These are phyloP conservation scores for Platismatia glauca DNA, from an alignment of 495 filamentous ascomycete species.

Conservation along the genomic window DNA sequence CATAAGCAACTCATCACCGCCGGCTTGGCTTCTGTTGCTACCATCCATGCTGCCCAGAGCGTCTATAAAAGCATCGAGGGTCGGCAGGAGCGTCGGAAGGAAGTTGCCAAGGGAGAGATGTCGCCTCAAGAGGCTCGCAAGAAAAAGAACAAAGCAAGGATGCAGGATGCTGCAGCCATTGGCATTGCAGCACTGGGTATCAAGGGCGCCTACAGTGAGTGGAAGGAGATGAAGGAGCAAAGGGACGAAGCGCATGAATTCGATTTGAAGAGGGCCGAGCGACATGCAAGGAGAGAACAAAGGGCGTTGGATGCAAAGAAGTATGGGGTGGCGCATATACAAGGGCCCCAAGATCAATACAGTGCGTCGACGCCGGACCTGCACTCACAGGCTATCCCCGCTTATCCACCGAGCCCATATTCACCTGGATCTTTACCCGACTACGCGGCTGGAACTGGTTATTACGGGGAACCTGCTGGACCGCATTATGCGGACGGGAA, in stretches of 20 bases:
- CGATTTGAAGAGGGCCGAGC: conserved; percentile 38
- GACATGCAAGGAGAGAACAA: conserved; percentile 28
- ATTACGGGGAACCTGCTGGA: conserved; percentile 10
- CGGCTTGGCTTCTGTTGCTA: conserved; percentile 77
- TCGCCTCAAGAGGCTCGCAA: conserved; percentile 64
- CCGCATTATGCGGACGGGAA: conserved; percentile 18
- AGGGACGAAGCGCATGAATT: conserved; percentile 46
- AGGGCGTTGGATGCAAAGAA: conserved; percentile 6
- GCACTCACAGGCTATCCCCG: conserved; percentile 1
- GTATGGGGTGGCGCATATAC: not conserved
- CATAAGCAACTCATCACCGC: conserved; percentile 77
- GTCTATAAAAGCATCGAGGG: conserved; percentile 70
- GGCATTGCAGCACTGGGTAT: conserved; percentile 81
- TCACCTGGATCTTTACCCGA: not conserved
- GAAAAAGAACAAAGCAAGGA: conserved; percentile 60
- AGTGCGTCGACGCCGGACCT: conserved; percentile 5
- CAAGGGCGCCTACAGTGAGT: conserved; percentile 71
- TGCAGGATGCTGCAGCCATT: conserved; percentile 67
- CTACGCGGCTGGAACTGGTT: conserved; percentile 22
- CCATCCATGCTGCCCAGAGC: conserved; percentile 77
- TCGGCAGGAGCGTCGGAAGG: conserved; percentile 57
- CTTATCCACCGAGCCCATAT: not conserved
- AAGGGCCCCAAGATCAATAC: not conserved
- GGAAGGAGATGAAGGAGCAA: conserved; percentile 57
- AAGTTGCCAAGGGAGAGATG: conserved; percentile 66